These are phyloP conservation scores for Pythium aquatile DNA, from an alignment of 352 stramenopile species.

Conservation along the genomic window DNA sequence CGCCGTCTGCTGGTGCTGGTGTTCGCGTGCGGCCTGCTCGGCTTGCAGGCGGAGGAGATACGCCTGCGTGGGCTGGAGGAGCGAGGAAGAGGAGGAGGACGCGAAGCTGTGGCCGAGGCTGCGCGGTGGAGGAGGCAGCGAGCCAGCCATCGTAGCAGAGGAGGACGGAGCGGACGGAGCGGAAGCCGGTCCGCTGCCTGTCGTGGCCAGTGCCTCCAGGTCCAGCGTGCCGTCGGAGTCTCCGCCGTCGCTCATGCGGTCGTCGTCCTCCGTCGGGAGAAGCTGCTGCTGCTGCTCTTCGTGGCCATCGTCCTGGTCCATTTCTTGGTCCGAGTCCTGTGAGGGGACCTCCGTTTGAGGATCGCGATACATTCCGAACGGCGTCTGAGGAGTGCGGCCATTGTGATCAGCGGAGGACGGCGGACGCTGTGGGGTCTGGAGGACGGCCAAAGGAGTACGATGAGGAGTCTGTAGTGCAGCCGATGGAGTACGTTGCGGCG, in stretches of 20 bases:
- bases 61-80: conserved; percentile 70
- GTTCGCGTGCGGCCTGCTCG: conserved; percentile 54
- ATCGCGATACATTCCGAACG: conserved; percentile 24
- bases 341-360: conserved; percentile 24
- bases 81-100: conserved; percentile 46
- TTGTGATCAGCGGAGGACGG: neutral
- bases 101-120: conserved; percentile 5
- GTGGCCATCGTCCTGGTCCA: conserved; percentile 18
- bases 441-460: neutral
- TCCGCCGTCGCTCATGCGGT: conserved; percentile 45
- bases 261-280: conserved; percentile 32
- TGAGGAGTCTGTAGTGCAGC: neutral
- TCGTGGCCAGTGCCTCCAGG: conserved; percentile 34
- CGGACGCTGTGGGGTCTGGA: neutral
- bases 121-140: conserved; percentile 11
- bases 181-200: conserved; percentile 12
- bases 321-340: conserved; percentile 23
- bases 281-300: neutral
- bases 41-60: conserved; percentile 58
- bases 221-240: conserved; percentile 34
- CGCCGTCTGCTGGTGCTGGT: conserved; percentile 36
- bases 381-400: conserved; percentile 21
- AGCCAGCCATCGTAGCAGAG: neutral
- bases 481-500: neutral
- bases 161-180: conserved; percentile 9